Evolutionary conservation across 2,329 filamentous ascomycete genomes (phyloP).

Genomic region (Knufia petricola): DNA sequence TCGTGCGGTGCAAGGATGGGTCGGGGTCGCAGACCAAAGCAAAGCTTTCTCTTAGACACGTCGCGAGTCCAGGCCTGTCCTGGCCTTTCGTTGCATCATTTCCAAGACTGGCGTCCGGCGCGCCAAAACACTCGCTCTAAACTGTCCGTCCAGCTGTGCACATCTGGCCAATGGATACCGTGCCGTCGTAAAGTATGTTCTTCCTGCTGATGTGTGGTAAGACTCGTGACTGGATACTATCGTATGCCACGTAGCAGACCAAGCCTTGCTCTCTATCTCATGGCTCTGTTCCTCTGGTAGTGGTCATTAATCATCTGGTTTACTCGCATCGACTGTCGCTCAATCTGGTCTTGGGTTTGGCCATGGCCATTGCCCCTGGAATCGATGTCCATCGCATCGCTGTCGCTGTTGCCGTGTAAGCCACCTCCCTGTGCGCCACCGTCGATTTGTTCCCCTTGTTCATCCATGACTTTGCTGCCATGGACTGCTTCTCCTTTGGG

Average conservation of each 20-base stretch:
- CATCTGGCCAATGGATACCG: not conserved
- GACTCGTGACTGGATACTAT: not conserved
- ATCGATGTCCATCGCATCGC: slow-evolving; percentile 44
- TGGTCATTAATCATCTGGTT: not conserved
- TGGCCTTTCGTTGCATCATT: too few species aligned
- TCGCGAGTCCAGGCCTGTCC: too few species aligned
- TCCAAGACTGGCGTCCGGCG: too few species aligned
- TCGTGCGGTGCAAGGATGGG: too few species aligned
- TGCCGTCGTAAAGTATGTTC: not conserved
- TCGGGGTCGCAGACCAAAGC: too few species aligned
- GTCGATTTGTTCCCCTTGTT: slow-evolving; percentile 23
- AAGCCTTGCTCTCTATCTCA: not conserved
- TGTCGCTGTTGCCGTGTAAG: slow-evolving; percentile 33
- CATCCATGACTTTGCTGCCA: slow-evolving; percentile 34
- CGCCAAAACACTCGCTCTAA: too few species aligned
- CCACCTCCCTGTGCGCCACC: slow-evolving; percentile 21
- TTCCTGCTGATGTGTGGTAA: too few species aligned
- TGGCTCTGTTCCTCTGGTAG: not conserved
- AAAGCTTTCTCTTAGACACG: too few species aligned
- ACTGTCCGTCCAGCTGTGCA: too few species aligned
- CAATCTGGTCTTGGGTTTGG: slow-evolving; percentile 54
- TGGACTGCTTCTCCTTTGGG: slow-evolving; percentile 39
- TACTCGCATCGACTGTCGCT: slow-evolving; percentile 50
- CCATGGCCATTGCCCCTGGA: slow-evolving; percentile 50
- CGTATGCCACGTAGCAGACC: not conserved